Percentiles rank a stretch among this genome's conserved stretches.
phyloP scores from a whole-genome alignment of 495 filamentous ascomycete genomes.

The Corynascus novoguineensis region DNA sequence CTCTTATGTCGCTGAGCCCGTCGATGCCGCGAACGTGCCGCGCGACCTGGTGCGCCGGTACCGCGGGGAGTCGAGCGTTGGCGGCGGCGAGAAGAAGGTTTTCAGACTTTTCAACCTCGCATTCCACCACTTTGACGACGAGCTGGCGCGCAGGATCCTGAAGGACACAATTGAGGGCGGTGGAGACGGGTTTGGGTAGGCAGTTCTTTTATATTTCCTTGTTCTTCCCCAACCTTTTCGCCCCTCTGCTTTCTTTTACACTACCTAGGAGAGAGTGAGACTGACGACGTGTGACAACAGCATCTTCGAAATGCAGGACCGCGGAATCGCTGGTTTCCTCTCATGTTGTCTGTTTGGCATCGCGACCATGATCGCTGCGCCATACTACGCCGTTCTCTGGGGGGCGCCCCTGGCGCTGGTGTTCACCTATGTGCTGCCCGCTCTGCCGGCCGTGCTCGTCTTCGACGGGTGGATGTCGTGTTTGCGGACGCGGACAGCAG shows the following conservation, averaged over 20 bases:
- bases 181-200: conserved; percentile 58
- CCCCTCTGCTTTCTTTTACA: not conserved
- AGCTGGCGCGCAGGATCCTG: conserved; percentile 52
- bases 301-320: conserved; percentile 69
- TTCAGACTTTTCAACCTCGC: conserved; percentile 67
- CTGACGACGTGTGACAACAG: conserved; percentile 24
- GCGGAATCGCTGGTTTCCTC: conserved; percentile 48
- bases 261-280: not conserved
- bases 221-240: not conserved
- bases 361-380: conserved; percentile 49
- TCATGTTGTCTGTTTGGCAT: conserved; percentile 51
- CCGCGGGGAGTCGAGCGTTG: conserved; percentile 14
- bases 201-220: not conserved
- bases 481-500: conserved; percentile 57
- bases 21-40: conserved; percentile 58
- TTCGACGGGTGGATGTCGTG: conserved; percentile 64
- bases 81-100: conserved; percentile 36
- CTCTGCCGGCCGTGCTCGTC: conserved; percentile 58
- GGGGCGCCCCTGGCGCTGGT: conserved; percentile 52
- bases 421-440: conserved; percentile 59
- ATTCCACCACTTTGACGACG: conserved; percentile 73
- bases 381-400: conserved; percentile 52
- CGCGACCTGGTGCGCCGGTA: conserved; percentile 35
- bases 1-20: conserved; percentile 48
- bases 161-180: conserved; percentile 52